Percentiles rank a stretch among this genome's conserved stretches.
Evolutionary conservation across 768 basidiomycete species (phyloP).

Genomic region (Leucosporidium yakuticum): DNA sequence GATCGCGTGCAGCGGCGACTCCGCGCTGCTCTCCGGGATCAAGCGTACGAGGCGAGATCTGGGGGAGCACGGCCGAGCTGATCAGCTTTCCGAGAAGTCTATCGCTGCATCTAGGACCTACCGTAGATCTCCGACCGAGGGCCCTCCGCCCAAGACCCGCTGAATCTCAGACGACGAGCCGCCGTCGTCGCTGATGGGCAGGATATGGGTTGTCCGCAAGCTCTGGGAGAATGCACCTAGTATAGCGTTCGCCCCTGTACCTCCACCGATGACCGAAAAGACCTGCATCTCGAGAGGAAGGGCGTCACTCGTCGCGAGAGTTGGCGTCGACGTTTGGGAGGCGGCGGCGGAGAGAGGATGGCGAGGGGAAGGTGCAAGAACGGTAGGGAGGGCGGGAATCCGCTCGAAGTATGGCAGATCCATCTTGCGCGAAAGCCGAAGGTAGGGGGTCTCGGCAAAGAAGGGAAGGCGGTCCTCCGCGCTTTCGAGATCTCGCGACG

Average conservation of each 20-base stretch:
- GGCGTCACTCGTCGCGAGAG: neutral
- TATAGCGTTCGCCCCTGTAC: conserved; percentile 27
- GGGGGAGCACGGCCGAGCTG: too few relatives aligned
- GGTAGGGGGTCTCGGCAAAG: too few relatives aligned
- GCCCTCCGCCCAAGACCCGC: conserved; percentile 19
- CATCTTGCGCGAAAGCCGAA: too few relatives aligned
- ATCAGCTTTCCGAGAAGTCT: too few relatives aligned
- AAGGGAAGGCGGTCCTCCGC: too few relatives aligned
- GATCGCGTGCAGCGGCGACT: conserved; percentile 56
- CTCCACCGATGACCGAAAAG: conserved; percentile 25
- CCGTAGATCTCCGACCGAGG: conserved; percentile 26
- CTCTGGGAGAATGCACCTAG: neutral
- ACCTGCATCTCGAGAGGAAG: neutral
- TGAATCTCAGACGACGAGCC: conserved; percentile 23
- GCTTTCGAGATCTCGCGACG: too few relatives aligned
- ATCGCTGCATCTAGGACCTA: too few relatives aligned
- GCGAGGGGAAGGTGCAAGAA: neutral
- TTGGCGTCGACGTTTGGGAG: neutral
- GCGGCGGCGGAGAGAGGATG: neutral
- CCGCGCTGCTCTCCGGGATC: conserved; percentile 5
- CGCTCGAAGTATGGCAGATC: too few relatives aligned
- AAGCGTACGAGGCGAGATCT: conserved; percentile 30
- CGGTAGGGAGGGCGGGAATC: neutral
- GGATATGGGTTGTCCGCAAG: conserved; percentile 1
- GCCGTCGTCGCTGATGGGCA: conserved; percentile 32